These are phyloP conservation scores for Aspergillus pseudotamarii DNA, from an alignment of 2,329 filamentous ascomycete genomes.

Conservation along the genomic window DNA sequence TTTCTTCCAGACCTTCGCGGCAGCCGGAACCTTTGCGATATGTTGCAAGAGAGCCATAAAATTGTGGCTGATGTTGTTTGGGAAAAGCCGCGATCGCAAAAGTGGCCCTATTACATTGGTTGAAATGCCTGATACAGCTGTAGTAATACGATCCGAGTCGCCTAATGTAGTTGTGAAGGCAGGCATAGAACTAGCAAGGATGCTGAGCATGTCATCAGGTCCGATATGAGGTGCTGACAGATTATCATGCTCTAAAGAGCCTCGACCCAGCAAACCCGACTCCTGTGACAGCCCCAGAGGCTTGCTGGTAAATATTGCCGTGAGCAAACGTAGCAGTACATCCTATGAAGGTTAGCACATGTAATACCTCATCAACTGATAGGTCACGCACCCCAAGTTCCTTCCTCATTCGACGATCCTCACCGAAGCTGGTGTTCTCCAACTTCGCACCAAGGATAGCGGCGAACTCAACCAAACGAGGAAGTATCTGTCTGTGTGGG, in stretches of 20 bases:
- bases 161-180: conserved; percentile 81
- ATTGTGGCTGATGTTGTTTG: conserved; percentile 75
- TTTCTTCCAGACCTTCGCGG: conserved; percentile 89
- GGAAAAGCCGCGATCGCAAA: conserved; percentile 82
- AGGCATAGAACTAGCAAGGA: conserved; percentile 77
- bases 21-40: conserved; percentile 74
- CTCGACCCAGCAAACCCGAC: conserved; percentile 43
- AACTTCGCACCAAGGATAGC: conserved; percentile 91
- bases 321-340: conserved; percentile 81
- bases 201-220: conserved; percentile 75
- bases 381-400: conserved; percentile 73
- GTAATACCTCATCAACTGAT: background rate
- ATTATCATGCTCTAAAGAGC: conserved; percentile 45
- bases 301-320: conserved; percentile 90
- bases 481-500: conserved; percentile 87
- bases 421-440: conserved; percentile 96
- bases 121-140: conserved; percentile 78
- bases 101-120: conserved; percentile 79
- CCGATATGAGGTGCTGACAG: conserved; percentile 47
- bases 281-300: conserved; percentile 73
- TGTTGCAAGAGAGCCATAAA: conserved; percentile 75
- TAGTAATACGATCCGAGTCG: conserved; percentile 79
- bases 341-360: conserved; percentile 60
- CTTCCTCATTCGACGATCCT: conserved; percentile 87
- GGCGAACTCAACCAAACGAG: conserved; percentile 83